Evolutionary conservation across 352 stramenopile species (phyloP).

Genomic region (Phytopythium helicoides): DNA sequence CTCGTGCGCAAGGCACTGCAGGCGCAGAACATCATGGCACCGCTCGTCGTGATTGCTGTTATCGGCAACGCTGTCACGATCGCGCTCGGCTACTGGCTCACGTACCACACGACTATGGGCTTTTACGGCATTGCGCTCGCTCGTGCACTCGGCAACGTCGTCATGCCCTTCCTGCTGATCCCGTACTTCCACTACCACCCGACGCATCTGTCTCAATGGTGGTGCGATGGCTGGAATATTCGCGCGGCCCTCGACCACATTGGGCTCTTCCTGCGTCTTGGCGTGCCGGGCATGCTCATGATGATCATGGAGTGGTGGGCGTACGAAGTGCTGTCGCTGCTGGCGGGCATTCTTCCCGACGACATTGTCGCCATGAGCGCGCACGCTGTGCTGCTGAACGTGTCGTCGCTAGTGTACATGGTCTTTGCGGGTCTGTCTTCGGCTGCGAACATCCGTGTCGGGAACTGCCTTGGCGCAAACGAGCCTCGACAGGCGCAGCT

Average conservation of each 20-base stretch:
- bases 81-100: slow-evolving; percentile 54
- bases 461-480: slow-evolving; percentile 57
- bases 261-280: slow-evolving; percentile 43
- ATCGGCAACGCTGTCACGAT: slow-evolving; percentile 70
- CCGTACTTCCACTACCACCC: slow-evolving; percentile 52
- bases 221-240: slow-evolving; percentile 42
- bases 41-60: slow-evolving; percentile 64
- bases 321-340: slow-evolving; percentile 58
- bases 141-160: slow-evolving; percentile 44
- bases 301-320: slow-evolving; percentile 71
- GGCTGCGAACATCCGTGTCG: slow-evolving; percentile 58
- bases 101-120: slow-evolving; percentile 65
- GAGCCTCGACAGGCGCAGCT: slow-evolving; percentile 40
- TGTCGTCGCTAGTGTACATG: slow-evolving; percentile 65
- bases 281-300: slow-evolving; percentile 50
- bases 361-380: slow-evolving; percentile 50
- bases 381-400: slow-evolving; percentile 61
- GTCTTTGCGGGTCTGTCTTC: slow-evolving; percentile 52
- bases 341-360: slow-evolving; percentile 48
- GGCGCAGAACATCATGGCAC: slow-evolving; percentile 74
- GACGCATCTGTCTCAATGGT: slow-evolving; percentile 33
- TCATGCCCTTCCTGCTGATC: slow-evolving; percentile 43
- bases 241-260: slow-evolving; percentile 25
- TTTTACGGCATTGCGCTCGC: slow-evolving; percentile 75
- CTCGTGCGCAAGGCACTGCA: slow-evolving; percentile 78